Percentiles rank a stretch among this genome's conserved stretches.
These are phyloP conservation scores for Elaeis guineensis DNA, from an alignment of 176 grass and related monocot species.

Conservation along the genomic window DNA sequence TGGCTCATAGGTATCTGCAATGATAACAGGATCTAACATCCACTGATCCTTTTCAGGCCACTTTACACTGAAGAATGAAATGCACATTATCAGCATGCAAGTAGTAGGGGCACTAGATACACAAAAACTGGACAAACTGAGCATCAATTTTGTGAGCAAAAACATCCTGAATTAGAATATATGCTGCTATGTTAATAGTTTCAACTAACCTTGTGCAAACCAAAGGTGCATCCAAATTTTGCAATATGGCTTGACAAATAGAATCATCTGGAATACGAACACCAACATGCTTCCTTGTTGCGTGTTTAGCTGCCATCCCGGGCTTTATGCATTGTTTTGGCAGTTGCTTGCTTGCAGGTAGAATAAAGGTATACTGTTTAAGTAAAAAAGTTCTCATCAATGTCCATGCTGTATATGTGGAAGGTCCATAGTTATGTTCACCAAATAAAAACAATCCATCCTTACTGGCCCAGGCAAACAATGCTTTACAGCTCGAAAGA, in stretches of 20 bases:
- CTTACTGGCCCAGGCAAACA: constrained; percentile 91
- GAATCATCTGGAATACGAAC: constrained; percentile 76
- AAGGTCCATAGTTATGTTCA: no score
- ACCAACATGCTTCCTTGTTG: constrained; percentile 75
- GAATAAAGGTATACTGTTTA: constrained; percentile 91
- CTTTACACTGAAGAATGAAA: constrained; percentile 53
- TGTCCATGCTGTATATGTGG: no score
- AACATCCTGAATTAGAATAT: no score
- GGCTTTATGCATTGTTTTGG: constrained; percentile 77
- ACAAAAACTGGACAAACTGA: no score
- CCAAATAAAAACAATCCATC: not conserved
- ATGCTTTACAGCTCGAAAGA: constrained; percentile 72
- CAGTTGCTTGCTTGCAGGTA: constrained; percentile 73
- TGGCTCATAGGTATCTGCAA: constrained; percentile 69
- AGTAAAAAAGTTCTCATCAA: constrained; percentile 3
- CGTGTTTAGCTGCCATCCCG: constrained; percentile 58
- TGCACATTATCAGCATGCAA: not conserved
- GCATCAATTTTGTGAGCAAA: no score
- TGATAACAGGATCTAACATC: constrained; percentile 80
- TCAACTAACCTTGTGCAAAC: constrained; percentile 66
- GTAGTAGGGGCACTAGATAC: not conserved
- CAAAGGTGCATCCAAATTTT: constrained; percentile 77
- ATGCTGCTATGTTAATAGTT: not conserved
- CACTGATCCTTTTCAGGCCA: constrained; percentile 76
- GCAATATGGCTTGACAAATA: constrained; percentile 77